Evolutionary conservation across 192 early-diverging fungal species (phyloP).

Genomic region (Linderina pennispora): DNA sequence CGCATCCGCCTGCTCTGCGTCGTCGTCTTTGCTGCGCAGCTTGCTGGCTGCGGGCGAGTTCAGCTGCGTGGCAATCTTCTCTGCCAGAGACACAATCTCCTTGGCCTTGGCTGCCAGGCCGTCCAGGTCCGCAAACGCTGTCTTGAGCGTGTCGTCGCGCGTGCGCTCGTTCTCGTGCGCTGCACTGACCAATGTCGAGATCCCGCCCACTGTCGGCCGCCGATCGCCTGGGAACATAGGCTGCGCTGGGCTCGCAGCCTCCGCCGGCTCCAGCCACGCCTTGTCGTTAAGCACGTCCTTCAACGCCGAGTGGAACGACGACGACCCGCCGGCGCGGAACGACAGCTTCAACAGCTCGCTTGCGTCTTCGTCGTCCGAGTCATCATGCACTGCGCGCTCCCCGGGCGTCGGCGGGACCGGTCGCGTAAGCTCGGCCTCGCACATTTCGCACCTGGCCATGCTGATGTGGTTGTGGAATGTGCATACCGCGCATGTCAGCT

Average conservation of each 20-base stretch:
- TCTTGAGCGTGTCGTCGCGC: conserved; percentile 61
- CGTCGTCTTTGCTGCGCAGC: conserved; percentile 23
- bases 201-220: conserved; percentile 23
- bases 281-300: conserved; percentile 53
- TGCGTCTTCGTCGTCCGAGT: not conserved
- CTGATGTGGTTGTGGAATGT: conserved; percentile 86
- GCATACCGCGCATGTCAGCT: conserved; percentile 62
- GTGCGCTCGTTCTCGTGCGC: conserved; percentile 61
- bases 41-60: conserved; percentile 38
- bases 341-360: conserved; percentile 59
- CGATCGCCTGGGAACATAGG: conserved; percentile 1
- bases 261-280: conserved; percentile 52
- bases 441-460: conserved; percentile 80
- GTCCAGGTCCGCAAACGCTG: conserved; percentile 87
- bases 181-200: conserved; percentile 40
- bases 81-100: conserved; percentile 71
- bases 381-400: not conserved
- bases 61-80: conserved; percentile 44
- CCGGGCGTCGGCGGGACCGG: not conserved
- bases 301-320: conserved; percentile 56
- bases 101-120: conserved; percentile 81
- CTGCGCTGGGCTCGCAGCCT: not conserved
- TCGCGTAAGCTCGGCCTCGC: conserved; percentile 57
- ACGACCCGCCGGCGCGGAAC: conserved; percentile 68
- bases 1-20: conserved; percentile 16